These are phyloP conservation scores for Xylaria hypoxylon DNA, from an alignment of 2,329 filamentous ascomycete species.

Conservation along the genomic window DNA sequence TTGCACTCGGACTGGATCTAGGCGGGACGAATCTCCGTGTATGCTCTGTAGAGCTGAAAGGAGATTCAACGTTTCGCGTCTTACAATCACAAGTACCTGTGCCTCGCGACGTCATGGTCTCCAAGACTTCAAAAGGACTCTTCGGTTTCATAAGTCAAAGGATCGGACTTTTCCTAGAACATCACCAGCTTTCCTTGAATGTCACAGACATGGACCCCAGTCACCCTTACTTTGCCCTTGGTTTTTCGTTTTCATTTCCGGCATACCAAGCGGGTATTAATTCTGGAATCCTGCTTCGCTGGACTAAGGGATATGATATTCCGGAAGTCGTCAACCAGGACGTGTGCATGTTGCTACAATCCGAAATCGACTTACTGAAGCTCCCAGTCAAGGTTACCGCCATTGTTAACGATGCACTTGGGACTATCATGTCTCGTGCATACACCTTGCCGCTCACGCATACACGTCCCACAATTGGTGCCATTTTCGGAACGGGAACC, in stretches of 20 bases:
- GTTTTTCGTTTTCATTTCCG: slow-evolving; percentile 8
- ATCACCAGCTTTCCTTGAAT: slow-evolving; percentile 1
- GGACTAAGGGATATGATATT: slow-evolving; percentile 8
- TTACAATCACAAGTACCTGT: slow-evolving; percentile 8
- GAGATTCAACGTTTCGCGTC: slow-evolving; percentile 3
- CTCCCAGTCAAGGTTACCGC: slow-evolving; percentile 6
- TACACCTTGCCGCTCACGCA: no score
- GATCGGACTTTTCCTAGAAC: slow-evolving; percentile 6
- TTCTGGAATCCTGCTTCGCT: not conserved
- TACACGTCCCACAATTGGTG: slow-evolving; percentile 6
- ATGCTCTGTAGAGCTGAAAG: slow-evolving; percentile 12
- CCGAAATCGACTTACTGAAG: slow-evolving; percentile 3
- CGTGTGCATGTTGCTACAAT: not conserved
- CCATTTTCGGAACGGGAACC: slow-evolving; percentile 1
- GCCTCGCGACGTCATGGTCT: slow-evolving; percentile 8
- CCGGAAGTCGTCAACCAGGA: slow-evolving; percentile 8
- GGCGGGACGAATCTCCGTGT: slow-evolving; percentile 9
- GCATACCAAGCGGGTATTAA: slow-evolving; percentile 5
- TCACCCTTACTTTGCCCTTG: slow-evolving; percentile 4
- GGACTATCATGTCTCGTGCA: slow-evolving; percentile 8
- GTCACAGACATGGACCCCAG: not conserved
- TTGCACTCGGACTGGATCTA: slow-evolving; percentile 13
- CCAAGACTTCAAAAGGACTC: not conserved
- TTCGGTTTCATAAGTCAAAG: slow-evolving; percentile 5
- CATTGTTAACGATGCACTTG: slow-evolving; percentile 4